Percentiles rank a stretch among this genome's conserved stretches.
Evolutionary conservation across 208 protist species (phyloP).

Genomic region (Porcisia deanei): DNA sequence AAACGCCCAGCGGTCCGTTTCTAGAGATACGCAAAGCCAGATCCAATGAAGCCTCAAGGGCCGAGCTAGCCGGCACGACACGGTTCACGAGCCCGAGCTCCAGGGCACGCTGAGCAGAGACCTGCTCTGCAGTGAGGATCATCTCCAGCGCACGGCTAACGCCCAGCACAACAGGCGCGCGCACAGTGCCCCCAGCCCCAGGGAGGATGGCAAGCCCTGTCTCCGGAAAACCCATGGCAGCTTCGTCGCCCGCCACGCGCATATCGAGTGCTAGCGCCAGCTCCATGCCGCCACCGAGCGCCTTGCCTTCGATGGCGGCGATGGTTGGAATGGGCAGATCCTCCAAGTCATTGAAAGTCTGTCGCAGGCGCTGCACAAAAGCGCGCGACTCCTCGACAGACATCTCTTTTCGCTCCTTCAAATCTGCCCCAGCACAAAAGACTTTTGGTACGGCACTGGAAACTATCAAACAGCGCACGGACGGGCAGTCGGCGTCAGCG

Average conservation of each 20-base stretch:
- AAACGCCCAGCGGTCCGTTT: slow-evolving; percentile 87
- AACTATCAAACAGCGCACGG: slow-evolving; percentile 64
- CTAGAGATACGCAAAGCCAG: slow-evolving; percentile 53
- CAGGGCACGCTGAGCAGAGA: slow-evolving; percentile 56
- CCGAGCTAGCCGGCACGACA: slow-evolving; percentile 45
- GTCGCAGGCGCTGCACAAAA: slow-evolving; percentile 75
- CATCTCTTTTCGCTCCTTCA: slow-evolving; percentile 76
- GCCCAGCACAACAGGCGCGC: slow-evolving; percentile 81
- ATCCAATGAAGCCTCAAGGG: slow-evolving; percentile 31
- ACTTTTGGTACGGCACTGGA: slow-evolving; percentile 64
- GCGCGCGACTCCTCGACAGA: slow-evolving; percentile 47
- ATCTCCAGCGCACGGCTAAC: slow-evolving; percentile 85
- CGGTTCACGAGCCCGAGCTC: slow-evolving; percentile 81
- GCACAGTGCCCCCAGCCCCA: slow-evolving; percentile 91
- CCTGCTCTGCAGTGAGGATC: slow-evolving; percentile 80
- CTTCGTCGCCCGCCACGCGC: slow-evolving; percentile 51
- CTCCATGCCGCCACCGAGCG: slow-evolving; percentile 91
- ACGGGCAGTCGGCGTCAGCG: neutral
- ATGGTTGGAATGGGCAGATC: slow-evolving; percentile 82
- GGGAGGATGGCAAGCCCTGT: slow-evolving; percentile 93
- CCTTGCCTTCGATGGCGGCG: slow-evolving; percentile 82
- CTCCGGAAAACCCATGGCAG: slow-evolving; percentile 82
- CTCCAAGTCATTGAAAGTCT: slow-evolving; percentile 77
- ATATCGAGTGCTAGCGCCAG: slow-evolving; percentile 88
- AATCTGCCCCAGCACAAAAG: slow-evolving; percentile 81